A percentile compares a stretch with the other conserved stretches of the same genome.
phyloP scores from a whole-genome alignment of 495 filamentous ascomycete genomes.

The Amorphotheca resinae region DNA sequence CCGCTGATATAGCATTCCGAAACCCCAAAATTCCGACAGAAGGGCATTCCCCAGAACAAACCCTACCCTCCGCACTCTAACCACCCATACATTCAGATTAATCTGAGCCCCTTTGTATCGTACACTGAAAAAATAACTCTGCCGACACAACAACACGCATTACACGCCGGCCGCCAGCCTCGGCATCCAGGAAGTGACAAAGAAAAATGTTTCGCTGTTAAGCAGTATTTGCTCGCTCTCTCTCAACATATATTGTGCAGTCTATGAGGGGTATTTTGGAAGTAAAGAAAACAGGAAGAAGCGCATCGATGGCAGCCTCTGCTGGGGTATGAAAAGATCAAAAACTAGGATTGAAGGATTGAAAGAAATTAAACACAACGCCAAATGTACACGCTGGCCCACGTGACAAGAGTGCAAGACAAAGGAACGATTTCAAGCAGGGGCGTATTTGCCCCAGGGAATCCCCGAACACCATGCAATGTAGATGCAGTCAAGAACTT shows the following conservation, averaged over 20 bases:
- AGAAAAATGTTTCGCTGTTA: slow-evolving; percentile 16
- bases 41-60: slow-evolving; percentile 1
- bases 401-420: slow-evolving; percentile 19
- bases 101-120: slow-evolving; percentile 5
- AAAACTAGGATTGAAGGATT: slow-evolving; percentile 6
- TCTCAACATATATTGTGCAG: slow-evolving; percentile 16
- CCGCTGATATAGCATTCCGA: not conserved
- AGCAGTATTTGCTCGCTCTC: slow-evolving; percentile 17
- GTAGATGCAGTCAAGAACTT: slow-evolving; percentile 22
- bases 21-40: slow-evolving; percentile 2
- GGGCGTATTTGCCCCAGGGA: slow-evolving; percentile 18
- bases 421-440: slow-evolving; percentile 21
- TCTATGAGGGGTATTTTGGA: slow-evolving; percentile 31
- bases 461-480: slow-evolving; percentile 24
- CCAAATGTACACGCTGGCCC: slow-evolving; percentile 21
- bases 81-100: slow-evolving; percentile 7
- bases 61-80: no score
- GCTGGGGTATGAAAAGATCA: slow-evolving; percentile 25
- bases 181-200: slow-evolving; percentile 7
- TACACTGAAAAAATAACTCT: slow-evolving; percentile 1
- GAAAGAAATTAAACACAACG: slow-evolving; percentile 16
- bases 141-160: not conserved
- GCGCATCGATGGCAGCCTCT: slow-evolving; percentile 12
- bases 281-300: slow-evolving; percentile 1
- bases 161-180: not conserved